Evolutionary conservation across 2,329 filamentous ascomycete genomes (phyloP).

Genomic region (Juglanconis oblonga): DNA sequence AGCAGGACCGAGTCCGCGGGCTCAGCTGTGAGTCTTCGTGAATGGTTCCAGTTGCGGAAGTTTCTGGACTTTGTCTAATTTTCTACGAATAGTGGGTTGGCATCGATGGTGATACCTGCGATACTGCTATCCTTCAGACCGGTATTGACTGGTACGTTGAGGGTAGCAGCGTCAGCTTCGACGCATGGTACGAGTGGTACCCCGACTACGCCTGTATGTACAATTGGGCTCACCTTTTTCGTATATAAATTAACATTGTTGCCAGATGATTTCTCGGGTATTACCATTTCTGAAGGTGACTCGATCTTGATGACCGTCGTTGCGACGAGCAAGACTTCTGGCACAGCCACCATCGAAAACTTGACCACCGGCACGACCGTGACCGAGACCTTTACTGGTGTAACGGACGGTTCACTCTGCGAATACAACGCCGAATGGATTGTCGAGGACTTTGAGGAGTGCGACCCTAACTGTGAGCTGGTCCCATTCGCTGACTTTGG

Average conservation of each 20-base stretch:
- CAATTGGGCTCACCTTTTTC: not conserved
- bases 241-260: not conserved
- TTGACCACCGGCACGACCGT: slow-evolving; percentile 45
- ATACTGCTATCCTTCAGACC: slow-evolving; percentile 52
- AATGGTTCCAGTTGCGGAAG: not conserved
- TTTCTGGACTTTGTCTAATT: not conserved
- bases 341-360: slow-evolving; percentile 46
- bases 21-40: slow-evolving; percentile 33
- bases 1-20: slow-evolving; percentile 39
- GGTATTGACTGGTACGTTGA: slow-evolving; percentile 53
- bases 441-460: slow-evolving; percentile 50
- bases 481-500: slow-evolving; percentile 47
- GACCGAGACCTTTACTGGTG: slow-evolving; percentile 46
- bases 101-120: slow-evolving; percentile 58
- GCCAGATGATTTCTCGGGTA: slow-evolving; percentile 19
- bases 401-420: slow-evolving; percentile 39
- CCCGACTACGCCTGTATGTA: slow-evolving; percentile 45
- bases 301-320: slow-evolving; percentile 28
- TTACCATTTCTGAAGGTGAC: slow-evolving; percentile 22
- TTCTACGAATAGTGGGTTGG: slow-evolving; percentile 45
- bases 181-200: slow-evolving; percentile 62
- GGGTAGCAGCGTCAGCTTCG: slow-evolving; percentile 38
- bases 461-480: slow-evolving; percentile 28
- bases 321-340: slow-evolving; percentile 38
- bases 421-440: slow-evolving; percentile 62